Conservation (phyloP, 129 eudicot species). For the Escallonia rubra region DNA sequence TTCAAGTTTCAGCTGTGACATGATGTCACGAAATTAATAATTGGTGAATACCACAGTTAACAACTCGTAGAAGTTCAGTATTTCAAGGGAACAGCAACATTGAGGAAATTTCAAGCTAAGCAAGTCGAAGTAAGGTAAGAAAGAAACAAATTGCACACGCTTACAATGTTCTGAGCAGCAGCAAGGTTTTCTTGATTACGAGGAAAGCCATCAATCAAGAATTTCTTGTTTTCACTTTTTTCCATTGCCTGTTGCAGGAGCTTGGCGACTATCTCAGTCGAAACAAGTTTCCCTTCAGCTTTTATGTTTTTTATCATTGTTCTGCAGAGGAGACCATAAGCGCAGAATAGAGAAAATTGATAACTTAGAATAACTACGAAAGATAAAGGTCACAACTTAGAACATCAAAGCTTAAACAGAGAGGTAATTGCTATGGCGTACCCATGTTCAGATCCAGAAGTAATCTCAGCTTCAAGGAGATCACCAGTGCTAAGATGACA, state of each 20-base stretch:
- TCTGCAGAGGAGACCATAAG: slow-evolving; percentile 10
- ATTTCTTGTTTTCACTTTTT: slow-evolving; percentile 38
- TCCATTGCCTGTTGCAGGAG: slow-evolving; percentile 40
- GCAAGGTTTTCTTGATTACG: slow-evolving; percentile 48
- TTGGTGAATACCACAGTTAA: too few species aligned
- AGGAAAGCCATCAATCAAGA: slow-evolving; percentile 54
- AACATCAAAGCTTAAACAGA: neutral
- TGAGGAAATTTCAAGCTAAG: too few species aligned
- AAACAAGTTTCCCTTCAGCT: slow-evolving; percentile 46
- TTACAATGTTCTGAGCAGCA: slow-evolving; percentile 32
- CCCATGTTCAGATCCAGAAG: slow-evolving; percentile 55
- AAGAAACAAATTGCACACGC: neutral
- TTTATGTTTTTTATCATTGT: slow-evolving; percentile 43
- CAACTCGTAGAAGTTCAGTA: too few species aligned
- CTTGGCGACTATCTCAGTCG: slow-evolving; percentile 40
- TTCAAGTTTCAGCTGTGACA: slow-evolving; percentile 23
- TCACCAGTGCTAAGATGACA: slow-evolving; percentile 55
- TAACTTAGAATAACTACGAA: neutral
- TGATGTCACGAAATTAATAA: neutral
- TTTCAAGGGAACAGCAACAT: too few species aligned
- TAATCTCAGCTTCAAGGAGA: slow-evolving; percentile 36
- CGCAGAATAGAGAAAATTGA: neutral
- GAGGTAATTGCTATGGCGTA: neutral
- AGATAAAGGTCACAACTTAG: neutral
- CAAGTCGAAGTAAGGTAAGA: neutral